Base-by-base conservation (phyloP, 139 green algal species). In the Pycnococcus provasolii region DNA sequence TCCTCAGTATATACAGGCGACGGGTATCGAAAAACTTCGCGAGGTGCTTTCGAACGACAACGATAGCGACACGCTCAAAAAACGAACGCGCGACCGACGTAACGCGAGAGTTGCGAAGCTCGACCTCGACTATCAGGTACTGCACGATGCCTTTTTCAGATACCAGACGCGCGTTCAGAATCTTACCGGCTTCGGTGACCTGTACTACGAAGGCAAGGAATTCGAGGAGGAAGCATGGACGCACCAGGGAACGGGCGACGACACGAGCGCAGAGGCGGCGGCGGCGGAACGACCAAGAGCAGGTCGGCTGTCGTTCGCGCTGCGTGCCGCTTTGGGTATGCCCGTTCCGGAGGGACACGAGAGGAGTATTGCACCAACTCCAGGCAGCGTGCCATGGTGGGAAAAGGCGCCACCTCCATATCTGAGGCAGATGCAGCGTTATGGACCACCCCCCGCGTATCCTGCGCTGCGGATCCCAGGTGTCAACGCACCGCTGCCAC, bases 91-190 rank as follows among this genome's bases (percentile, higher is more conserved):
- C 6, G 81, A 86, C 15, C 72, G 62, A 48, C 81, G 81, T 69
- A 69, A 84, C 70, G 86, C 88, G 42, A 96, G 95, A 74, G 89
- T 96, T 77, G 89, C 88, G 45, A 93, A 92, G 80, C 88, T 97
- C 79, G 89, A 96, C 84, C 96, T 97, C 39, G 91, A 96, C 75
- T 97, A 97, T 76, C 85, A 91, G 78, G 83, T 97, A 26, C 78
- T 98, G 57, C 88, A 98, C 75, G 93, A 98, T 73, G 93, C 93
- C 1, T 99, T 99, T 74, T 99, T 99, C 83, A 95, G 93, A 83
- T 85, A 95, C 79, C 89, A 96, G 80, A 94, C 83, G 42, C 26
- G 26, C 26, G 26, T 26, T 26, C 26, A 26, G 26, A 26, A 26
- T 26, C 26, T 26, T 0, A 26, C 26, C 26, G 26, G 26, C 9